Percentiles rank a stretch among this genome's conserved stretches.
These are phyloP conservation scores for Talaromyces amestolkiae DNA, from an alignment of 2,329 filamentous ascomycete species.

Conservation along the genomic window DNA sequence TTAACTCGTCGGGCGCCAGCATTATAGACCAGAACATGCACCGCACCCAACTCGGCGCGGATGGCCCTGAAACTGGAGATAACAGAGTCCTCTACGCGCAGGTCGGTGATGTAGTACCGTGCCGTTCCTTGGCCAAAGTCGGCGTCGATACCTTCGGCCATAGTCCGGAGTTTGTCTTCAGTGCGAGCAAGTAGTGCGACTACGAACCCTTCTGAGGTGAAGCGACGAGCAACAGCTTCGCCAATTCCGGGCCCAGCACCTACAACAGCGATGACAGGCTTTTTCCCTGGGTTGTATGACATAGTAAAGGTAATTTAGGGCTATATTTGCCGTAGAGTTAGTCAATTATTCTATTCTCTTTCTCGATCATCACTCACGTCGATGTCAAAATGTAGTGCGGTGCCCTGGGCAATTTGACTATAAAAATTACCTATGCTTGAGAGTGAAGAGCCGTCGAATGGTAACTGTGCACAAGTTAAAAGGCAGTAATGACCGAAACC, in stretches of 20 bases:
- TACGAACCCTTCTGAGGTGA: background rate
- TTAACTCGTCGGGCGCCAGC: background rate
- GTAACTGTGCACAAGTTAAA: too few species aligned
- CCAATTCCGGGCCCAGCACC: background rate
- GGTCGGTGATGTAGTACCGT: background rate
- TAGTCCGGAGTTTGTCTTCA: background rate
- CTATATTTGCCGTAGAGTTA: background rate
- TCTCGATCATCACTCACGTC: background rate
- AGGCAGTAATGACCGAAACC: too few species aligned
- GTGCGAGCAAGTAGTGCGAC: background rate
- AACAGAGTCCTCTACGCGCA: background rate
- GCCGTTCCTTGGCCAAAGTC: background rate
- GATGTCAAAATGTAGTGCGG: too few species aligned
- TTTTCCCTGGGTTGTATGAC: background rate
- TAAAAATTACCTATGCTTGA: too few species aligned
- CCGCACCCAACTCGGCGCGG: background rate
- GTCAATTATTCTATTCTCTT: background rate
- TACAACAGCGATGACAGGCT: background rate
- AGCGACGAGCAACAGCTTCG: background rate
- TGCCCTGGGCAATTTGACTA: too few species aligned
- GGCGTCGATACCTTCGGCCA: background rate
- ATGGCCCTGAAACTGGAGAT: background rate
- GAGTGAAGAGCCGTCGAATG: too few species aligned
- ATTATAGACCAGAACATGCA: background rate
- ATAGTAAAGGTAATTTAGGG: background rate